Evolutionary conservation across 176 grass and related monocot genomes (phyloP), one percentile per base, ranked within the genome.

Genomic region (bread wheat (Triticum aestivum)): DNA sequence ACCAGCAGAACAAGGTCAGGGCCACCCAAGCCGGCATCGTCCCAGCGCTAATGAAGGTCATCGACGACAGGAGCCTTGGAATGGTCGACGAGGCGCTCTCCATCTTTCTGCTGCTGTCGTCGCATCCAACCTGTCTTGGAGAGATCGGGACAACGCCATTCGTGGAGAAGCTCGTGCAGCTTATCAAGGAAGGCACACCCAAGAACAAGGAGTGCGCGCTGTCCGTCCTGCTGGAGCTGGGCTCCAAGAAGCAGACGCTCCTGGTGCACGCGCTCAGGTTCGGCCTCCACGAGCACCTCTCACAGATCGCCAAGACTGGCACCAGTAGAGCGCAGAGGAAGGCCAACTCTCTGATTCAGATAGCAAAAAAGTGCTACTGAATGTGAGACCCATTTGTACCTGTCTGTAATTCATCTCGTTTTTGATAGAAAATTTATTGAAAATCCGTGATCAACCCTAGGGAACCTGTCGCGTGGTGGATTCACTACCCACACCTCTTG

Each of bases 181-280:
- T 94, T 6, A 89, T 94, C 58, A 92, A 90, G 82, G 91, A 91
- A 35, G 94, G 94, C 21, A 97, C 85, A 42, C 79, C 85, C 42
- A 97, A 97, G 89, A 97, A 88, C 75, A 94, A 92, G 81, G 94
- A 97, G 86, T 97, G 89, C 21, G 89, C 89, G 70, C 51, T 97
- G 17, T 85, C 92, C 3, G 89, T 97, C 37, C 89, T 97, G 37
- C 91, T 93, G n/a, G 91, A 97, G 74, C 77, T 94, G 69, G 89
- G 89, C 3, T 62, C 85, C n/a, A 85, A 92, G 65, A 88, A 69
- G 77, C 45, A 77, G 74, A 87, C 89, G 42, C 73, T 94, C n/a
- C 70, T 88, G 79, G 72, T 87, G 72, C 70, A 88, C 69, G 91
- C 87, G 14, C 68, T 92, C 32, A 81, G 88, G 32, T 90, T 84